Conservation (phyloP, 768 basidiomycete species). For the Hydnum rufescens region DNA sequence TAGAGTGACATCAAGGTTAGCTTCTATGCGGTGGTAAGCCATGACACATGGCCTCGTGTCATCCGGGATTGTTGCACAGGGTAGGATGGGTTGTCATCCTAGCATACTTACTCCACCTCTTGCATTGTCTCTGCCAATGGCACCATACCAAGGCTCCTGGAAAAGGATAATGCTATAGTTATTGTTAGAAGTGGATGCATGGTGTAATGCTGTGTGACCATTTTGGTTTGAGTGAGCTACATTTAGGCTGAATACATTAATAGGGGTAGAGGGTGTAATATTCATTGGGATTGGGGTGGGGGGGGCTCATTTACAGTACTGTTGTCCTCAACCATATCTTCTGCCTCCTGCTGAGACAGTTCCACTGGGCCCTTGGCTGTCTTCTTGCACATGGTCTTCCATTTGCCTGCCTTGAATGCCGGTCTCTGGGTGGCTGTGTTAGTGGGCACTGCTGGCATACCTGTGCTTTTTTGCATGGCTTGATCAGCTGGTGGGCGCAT, state of each 20-base stretch:
- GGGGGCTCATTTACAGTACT: too few relatives aligned
- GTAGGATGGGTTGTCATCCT: background rate
- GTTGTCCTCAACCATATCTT: too few relatives aligned
- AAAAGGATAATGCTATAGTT: background rate
- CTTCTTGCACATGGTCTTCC: too few relatives aligned
- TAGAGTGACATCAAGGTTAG: background rate
- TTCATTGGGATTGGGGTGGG: too few relatives aligned
- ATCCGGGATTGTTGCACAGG: background rate
- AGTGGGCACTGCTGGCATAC: too few relatives aligned
- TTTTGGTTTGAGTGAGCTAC: background rate
- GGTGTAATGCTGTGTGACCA: background rate
- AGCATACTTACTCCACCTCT: background rate
- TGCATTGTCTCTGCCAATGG: background rate
- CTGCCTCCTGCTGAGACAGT: too few relatives aligned
- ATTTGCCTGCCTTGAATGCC: too few relatives aligned
- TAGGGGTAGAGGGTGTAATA: background rate
- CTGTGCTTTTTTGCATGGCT: too few relatives aligned
- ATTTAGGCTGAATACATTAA: background rate
- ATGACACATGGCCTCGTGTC: background rate
- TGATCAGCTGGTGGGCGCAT: too few relatives aligned
- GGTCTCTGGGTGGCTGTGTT: too few relatives aligned
- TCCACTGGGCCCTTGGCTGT: too few relatives aligned
- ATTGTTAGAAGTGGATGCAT: background rate
- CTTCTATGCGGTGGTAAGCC: background rate
- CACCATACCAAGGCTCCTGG: constrained; percentile 1